A percentile compares a stretch with the other conserved stretches of the same genome.
Evolutionary conservation across 2,329 filamentous ascomycete species (phyloP).

Genomic region (Ophiostoma novo-ulmi): DNA sequence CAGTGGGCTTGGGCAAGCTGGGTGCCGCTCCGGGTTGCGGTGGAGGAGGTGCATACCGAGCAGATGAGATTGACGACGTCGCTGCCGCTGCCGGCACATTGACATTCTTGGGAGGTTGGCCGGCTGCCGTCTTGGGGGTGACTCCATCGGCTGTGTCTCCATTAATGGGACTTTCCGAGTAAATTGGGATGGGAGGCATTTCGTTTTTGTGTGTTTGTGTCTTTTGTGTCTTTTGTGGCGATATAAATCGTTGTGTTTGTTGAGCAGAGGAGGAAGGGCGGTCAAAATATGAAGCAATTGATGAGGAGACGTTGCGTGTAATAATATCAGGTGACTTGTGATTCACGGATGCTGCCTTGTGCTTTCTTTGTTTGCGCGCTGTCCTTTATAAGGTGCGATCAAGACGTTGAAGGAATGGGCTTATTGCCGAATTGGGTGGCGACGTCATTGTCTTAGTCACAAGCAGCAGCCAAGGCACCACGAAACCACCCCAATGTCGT

Average conservation of each 20-base stretch:
- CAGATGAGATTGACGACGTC: constrained; percentile 10
- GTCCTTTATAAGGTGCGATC: background rate
- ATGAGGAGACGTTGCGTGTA: constrained; percentile 5
- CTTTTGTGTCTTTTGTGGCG: background rate
- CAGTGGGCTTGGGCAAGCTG: constrained; percentile 42
- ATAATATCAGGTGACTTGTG: constrained; percentile 4
- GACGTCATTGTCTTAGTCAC: constrained; percentile 24
- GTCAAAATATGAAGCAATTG: background rate
- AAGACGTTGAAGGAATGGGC: background rate
- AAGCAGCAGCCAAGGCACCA: background rate
- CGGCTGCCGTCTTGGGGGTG: constrained; percentile 42
- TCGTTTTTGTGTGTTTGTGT: too few species aligned
- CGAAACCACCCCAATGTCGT: background rate
- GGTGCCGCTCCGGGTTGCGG: constrained; percentile 47
- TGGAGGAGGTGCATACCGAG: constrained; percentile 37
- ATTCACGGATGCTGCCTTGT: constrained; percentile 8
- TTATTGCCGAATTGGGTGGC: constrained; percentile 18
- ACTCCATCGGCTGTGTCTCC: constrained; percentile 48
- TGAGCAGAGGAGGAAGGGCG: background rate
- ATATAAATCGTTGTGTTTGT: background rate
- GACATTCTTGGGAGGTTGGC: constrained; percentile 21
- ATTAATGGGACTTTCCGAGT: constrained; percentile 55
- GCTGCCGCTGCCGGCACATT: constrained; percentile 21
- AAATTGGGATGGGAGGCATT: constrained; percentile 59
- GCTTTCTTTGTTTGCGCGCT: constrained; percentile 4